Conservation (phyloP, 1,139 yeast species). For the Kurtzmaniella quercitrusa region DNA sequence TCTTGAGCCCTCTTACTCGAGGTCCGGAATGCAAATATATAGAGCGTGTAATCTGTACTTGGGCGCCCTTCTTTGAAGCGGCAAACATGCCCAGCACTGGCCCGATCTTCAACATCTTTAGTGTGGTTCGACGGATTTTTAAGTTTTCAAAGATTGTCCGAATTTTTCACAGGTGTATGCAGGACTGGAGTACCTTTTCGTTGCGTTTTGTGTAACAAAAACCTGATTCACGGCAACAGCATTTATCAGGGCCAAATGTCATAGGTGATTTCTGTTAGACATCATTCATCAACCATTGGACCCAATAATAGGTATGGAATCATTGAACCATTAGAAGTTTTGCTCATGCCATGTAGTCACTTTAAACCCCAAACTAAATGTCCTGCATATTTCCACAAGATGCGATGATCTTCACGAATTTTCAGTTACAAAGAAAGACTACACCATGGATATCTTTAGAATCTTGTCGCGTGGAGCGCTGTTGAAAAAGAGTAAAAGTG, state of each 20-base stretch:
- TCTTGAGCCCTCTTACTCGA: constrained; percentile 69
- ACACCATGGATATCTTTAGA: constrained; percentile 80
- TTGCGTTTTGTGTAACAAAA: too few species aligned
- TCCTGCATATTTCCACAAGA: not conserved
- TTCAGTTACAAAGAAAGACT: not conserved
- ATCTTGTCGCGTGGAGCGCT: constrained; percentile 84
- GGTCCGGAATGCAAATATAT: constrained; percentile 51
- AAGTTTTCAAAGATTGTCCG: not conserved
- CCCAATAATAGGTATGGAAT: too few species aligned
- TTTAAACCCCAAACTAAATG: not conserved
- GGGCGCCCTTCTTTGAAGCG: not conserved
- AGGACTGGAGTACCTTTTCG: not conserved
- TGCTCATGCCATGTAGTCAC: too few species aligned
- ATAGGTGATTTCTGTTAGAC: too few species aligned
- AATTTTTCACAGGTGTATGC: not conserved
- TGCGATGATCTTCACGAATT: constrained; percentile 1
- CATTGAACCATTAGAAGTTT: too few species aligned
- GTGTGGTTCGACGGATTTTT: not conserved
- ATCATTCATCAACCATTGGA: too few species aligned
- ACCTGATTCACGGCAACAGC: too few species aligned
- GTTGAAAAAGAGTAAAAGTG: constrained; percentile 51
- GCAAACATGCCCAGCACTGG: not conserved
- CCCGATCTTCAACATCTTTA: not conserved
- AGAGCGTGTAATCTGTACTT: constrained; percentile 11
- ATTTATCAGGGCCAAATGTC: too few species aligned